phyloP scores from a whole-genome alignment of 352 stramenopile species.

The Elongisporangium anandrum region DNA sequence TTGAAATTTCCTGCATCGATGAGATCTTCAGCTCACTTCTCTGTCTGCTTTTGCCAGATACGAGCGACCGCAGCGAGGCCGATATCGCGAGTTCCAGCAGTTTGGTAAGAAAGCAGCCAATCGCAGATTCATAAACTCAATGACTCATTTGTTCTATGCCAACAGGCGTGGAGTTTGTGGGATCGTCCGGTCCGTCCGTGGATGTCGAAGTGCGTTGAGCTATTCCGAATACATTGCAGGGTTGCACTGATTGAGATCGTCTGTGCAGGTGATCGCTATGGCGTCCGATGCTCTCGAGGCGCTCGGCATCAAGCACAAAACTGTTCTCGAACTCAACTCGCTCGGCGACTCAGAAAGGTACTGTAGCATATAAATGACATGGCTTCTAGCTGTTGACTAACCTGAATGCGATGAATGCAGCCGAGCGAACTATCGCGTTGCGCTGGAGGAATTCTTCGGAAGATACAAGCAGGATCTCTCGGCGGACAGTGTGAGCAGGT shows the following conservation, averaged over 20 bases:
- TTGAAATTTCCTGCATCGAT: not conserved
- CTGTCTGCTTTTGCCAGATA: slow-evolving; percentile 38
- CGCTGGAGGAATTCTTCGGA: slow-evolving; percentile 60
- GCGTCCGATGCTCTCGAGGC: slow-evolving; percentile 48
- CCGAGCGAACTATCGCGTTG: slow-evolving; percentile 58
- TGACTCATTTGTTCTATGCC: slow-evolving; percentile 5
- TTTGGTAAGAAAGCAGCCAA: slow-evolving; percentile 48
- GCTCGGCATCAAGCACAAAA: slow-evolving; percentile 58
- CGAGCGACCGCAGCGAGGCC: slow-evolving; percentile 79
- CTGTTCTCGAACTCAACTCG: slow-evolving; percentile 74
- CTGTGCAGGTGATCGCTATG: slow-evolving; percentile 69
- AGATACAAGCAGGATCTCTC: slow-evolving; percentile 65
- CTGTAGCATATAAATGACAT: not conserved
- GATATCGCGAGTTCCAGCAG: slow-evolving; percentile 87
- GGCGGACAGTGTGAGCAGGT: slow-evolving; percentile 70
- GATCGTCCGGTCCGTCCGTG: slow-evolving; percentile 66
- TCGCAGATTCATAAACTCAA: not conserved
- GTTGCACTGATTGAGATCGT: slow-evolving; percentile 1
- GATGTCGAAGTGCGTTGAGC: slow-evolving; percentile 58
- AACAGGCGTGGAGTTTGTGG: slow-evolving; percentile 76
- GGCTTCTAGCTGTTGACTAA: not conserved
- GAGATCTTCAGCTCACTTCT: slow-evolving; percentile 6
- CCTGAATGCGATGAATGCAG: slow-evolving; percentile 17
- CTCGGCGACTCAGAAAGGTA: slow-evolving; percentile 80
- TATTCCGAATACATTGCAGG: not conserved